Conservation (phyloP, 805 yeast species). For the Ascoidea tarda region DNA sequence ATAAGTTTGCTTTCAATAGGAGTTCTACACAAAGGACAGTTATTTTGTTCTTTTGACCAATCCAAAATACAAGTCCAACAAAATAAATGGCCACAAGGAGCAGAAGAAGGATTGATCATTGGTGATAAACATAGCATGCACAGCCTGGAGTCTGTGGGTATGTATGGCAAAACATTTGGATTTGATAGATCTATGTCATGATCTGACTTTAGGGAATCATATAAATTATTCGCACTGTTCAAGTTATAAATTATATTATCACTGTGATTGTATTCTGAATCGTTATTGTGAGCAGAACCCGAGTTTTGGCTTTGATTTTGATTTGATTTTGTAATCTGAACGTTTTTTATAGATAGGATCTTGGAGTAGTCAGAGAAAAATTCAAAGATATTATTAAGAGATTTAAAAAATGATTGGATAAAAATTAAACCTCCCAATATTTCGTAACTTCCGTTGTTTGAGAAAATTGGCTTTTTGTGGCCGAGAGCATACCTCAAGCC, state of each 20-base stretch:
- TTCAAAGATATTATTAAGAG: slow-evolving; percentile 1
- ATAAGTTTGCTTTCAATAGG: slow-evolving; percentile 28
- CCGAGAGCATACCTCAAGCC: slow-evolving; percentile 74
- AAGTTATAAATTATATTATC: slow-evolving; percentile 1
- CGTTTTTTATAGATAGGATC: too few relatives aligned
- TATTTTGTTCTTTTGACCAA: slow-evolving; percentile 80
- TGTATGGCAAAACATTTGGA: slow-evolving; percentile 41
- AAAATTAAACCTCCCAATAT: slow-evolving; percentile 53
- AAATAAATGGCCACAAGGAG: slow-evolving; percentile 84
- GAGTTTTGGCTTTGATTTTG: too few relatives aligned
- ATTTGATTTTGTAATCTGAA: too few relatives aligned
- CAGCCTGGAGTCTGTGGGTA: slow-evolving; percentile 53
- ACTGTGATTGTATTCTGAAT: slow-evolving; percentile 19
- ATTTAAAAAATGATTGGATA: slow-evolving; percentile 35
- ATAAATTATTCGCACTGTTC: slow-evolving; percentile 1
- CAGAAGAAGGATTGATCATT: slow-evolving; percentile 73
- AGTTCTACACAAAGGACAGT: slow-evolving; percentile 87
- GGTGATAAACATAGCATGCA: slow-evolving; percentile 77
- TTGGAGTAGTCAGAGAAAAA: background rate
- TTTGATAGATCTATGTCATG: slow-evolving; percentile 40
- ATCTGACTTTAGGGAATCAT: background rate
- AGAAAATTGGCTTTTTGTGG: slow-evolving; percentile 23
- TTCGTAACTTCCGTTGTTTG: slow-evolving; percentile 46
- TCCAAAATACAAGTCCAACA: slow-evolving; percentile 87
- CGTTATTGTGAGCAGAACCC: background rate